Percentiles rank a stretch among this genome's conserved stretches.
Conservation (phyloP, 352 stramenopile genomes). For the Globisporangium cederbergense region DNA sequence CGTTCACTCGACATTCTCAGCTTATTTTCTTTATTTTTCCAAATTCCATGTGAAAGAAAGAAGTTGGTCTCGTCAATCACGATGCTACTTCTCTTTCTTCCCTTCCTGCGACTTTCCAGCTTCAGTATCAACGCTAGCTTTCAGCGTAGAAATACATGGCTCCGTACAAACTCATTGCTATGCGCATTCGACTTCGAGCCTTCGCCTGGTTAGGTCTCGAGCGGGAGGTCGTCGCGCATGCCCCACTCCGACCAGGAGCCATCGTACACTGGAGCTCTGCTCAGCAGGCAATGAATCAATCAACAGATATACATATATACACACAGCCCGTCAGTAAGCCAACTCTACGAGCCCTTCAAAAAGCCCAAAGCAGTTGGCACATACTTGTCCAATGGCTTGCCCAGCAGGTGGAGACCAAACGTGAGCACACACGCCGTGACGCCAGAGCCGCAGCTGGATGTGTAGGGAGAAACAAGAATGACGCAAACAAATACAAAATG, state of each 20-base stretch:
- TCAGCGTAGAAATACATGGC: not conserved
- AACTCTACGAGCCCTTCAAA: constrained; percentile 3
- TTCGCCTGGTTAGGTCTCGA: constrained; percentile 25
- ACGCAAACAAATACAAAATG: constrained; percentile 4
- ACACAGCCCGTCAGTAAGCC: constrained; percentile 4
- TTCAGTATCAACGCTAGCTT: too few relatives aligned
- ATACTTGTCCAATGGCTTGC: constrained; percentile 69
- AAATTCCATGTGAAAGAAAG: not conserved
- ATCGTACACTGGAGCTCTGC: constrained; percentile 82
- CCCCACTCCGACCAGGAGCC: constrained; percentile 89
- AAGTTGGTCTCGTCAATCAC: not conserved
- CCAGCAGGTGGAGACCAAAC: constrained; percentile 59
- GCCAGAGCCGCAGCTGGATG: constrained; percentile 62
- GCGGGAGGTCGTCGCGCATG: constrained; percentile 48
- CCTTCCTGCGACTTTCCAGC: too few relatives aligned
- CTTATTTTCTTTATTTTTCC: constrained; percentile 8
- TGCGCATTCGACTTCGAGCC: not conserved
- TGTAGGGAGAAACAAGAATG: constrained; percentile 5
- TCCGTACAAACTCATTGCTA: not conserved
- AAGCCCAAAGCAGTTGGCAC: not conserved
- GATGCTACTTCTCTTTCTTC: too few relatives aligned
- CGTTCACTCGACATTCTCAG: not conserved
- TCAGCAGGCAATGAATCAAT: not conserved
- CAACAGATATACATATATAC: not conserved
- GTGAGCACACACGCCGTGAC: constrained; percentile 65